Conservation (phyloP, 2,329 filamentous ascomycete genomes). For the Aspergillus melleus region DNA sequence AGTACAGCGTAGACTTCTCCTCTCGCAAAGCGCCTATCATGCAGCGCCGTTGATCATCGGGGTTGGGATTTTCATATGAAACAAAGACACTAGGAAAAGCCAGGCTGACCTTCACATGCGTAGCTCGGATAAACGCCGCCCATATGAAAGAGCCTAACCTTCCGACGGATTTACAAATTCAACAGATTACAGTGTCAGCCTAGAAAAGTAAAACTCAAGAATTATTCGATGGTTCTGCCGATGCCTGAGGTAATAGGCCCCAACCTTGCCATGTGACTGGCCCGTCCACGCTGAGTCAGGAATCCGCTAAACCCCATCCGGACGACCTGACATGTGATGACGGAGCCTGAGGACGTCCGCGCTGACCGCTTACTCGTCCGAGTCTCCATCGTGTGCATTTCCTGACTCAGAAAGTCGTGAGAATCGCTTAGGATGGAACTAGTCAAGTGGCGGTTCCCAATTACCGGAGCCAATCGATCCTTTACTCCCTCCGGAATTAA, state of each 20-base stretch:
- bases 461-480: neutral
- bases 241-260: neutral
- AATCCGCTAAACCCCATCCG: neutral
- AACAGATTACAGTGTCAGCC: neutral
- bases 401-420: neutral
- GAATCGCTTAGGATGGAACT: neutral
- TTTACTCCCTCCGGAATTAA: conserved; percentile 2
- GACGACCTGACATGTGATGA: neutral
- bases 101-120: neutral
- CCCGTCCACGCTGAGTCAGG: neutral
- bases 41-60: neutral
- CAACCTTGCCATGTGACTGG: neutral
- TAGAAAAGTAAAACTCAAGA: neutral
- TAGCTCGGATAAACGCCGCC: neutral
- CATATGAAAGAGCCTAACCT: neutral
- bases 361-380: neutral
- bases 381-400: neutral
- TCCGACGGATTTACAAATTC: neutral
- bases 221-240: neutral
- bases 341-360: neutral
- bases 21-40: neutral
- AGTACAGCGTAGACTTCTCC: too few relatives aligned
- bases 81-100: neutral
- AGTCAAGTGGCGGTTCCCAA: neutral
- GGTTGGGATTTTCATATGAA: neutral